These are phyloP conservation scores for Neurospora sp. DNA, from an alignment of 495 filamentous ascomycete species.

Conservation along the genomic window DNA sequence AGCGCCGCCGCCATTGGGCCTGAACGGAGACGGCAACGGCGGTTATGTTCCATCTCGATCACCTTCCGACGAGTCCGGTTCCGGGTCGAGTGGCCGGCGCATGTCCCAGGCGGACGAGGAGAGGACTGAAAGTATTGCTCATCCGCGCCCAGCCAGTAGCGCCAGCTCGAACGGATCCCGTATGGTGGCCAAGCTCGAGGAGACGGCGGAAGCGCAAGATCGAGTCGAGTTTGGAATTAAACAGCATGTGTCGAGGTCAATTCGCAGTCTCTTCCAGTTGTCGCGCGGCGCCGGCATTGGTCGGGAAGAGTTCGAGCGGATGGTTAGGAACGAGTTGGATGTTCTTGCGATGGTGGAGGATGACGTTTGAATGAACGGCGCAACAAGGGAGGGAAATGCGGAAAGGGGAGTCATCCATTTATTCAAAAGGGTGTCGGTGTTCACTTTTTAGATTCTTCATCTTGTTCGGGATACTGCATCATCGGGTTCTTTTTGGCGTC, in stretches of 20 bases:
- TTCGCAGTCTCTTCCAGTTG: constrained; percentile 81
- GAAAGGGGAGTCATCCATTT: not conserved
- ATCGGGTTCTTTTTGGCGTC: not conserved
- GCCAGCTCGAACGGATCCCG: constrained; percentile 44
- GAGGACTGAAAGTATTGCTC: constrained; percentile 17
- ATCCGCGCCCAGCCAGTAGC: constrained; percentile 43
- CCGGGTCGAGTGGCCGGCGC: constrained; percentile 3
- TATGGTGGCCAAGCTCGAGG: constrained; percentile 56
- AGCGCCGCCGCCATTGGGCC: constrained; percentile 27
- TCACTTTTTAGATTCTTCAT: not conserved
- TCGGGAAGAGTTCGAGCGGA: constrained; percentile 68
- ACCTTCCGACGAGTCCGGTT: not conserved
- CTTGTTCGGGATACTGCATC: not conserved
- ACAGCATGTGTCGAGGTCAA: constrained; percentile 78
- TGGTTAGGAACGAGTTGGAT: constrained; percentile 74
- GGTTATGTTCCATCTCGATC: not conserved
- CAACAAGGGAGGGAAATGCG: not conserved
- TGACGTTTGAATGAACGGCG: constrained; percentile 25
- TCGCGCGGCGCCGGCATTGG: constrained; percentile 73
- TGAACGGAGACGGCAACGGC: constrained; percentile 7
- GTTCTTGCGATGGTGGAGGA: constrained; percentile 67
- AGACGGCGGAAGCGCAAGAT: constrained; percentile 51
- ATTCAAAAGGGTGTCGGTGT: not conserved
- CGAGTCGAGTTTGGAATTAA: constrained; percentile 71
- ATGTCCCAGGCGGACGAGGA: constrained; percentile 19